Conservation (phyloP, 441 rosid species). For the Rhodomyrtus psidioides region DNA sequence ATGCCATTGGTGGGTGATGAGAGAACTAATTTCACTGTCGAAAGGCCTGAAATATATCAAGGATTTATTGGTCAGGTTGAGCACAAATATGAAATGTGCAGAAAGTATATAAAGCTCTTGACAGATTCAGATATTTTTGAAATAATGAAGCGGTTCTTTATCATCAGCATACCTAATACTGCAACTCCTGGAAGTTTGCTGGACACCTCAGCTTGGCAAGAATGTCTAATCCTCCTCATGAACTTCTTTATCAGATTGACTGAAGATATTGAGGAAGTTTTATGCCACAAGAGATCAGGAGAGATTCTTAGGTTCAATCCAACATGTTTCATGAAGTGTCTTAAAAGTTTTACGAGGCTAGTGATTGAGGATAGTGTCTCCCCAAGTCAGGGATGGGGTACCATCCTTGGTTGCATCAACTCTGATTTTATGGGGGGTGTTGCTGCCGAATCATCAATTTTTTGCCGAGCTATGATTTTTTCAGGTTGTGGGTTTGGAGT, state of each 20-base stretch:
- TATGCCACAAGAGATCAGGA: slow-evolving; percentile 19
- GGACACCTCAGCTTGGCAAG: slow-evolving; percentile 95
- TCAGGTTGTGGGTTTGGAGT: slow-evolving; percentile 84
- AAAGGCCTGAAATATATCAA: slow-evolving; percentile 69
- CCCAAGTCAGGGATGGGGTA: slow-evolving; percentile 89
- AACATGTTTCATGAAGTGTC: slow-evolving; percentile 50
- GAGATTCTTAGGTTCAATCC: slow-evolving; percentile 42
- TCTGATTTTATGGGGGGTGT: slow-evolving; percentile 49
- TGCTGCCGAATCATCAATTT: slow-evolving; percentile 33
- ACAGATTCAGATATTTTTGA: slow-evolving; percentile 60
- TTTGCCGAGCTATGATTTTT: slow-evolving; percentile 81
- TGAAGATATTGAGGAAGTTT: slow-evolving; percentile 71
- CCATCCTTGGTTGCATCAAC: slow-evolving; percentile 42
- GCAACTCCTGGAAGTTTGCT: slow-evolving; percentile 43
- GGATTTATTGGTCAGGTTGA: slow-evolving; percentile 56
- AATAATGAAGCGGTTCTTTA: slow-evolving; percentile 56
- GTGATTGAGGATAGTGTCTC: slow-evolving; percentile 86
- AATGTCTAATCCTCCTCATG: slow-evolving; percentile 61
- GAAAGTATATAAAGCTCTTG: slow-evolving; percentile 54
- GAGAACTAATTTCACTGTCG: slow-evolving; percentile 28
- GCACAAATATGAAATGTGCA: slow-evolving; percentile 51
- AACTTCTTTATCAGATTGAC: slow-evolving; percentile 81
- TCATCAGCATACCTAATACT: slow-evolving; percentile 32
- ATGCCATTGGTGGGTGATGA: slow-evolving; percentile 40
- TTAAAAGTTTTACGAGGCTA: slow-evolving; percentile 62